phyloP scores from a whole-genome alignment of 495 filamentous ascomycete genomes.

The Aspergillus ellipticus region DNA sequence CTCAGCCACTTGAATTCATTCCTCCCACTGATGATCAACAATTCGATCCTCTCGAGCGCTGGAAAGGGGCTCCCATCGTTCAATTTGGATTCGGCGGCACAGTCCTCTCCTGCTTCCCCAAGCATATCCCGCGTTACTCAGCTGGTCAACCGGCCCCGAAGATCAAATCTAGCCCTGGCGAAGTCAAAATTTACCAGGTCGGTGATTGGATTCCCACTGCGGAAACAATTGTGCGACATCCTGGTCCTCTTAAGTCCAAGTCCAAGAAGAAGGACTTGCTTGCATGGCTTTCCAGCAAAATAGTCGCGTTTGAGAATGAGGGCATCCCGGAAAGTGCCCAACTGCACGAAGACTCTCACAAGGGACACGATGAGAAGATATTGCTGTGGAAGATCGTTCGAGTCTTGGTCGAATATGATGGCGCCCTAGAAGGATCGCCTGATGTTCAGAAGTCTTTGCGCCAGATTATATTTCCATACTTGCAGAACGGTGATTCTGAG shows the following conservation, averaged over 20 bases:
- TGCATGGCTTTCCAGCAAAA: conserved; percentile 73
- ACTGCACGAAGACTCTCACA: conserved; percentile 52
- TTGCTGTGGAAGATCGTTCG: conserved; percentile 85
- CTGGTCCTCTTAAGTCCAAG: conserved; percentile 83
- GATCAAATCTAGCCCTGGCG: conserved; percentile 80
- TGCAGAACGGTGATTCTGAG: conserved; percentile 37
- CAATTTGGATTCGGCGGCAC: conserved; percentile 84
- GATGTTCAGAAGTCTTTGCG: conserved; percentile 71
- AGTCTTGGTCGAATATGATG: conserved; percentile 81
- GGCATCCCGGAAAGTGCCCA: conserved; percentile 48
- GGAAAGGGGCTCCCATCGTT: conserved; percentile 84
- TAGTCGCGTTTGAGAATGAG: conserved; percentile 64
- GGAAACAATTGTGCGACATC: conserved; percentile 74
- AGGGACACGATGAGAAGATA: conserved; percentile 74
- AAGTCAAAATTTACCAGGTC: conserved; percentile 68
- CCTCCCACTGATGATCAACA: conserved; percentile 76
- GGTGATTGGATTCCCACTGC: conserved; percentile 65
- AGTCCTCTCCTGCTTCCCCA: conserved; percentile 81
- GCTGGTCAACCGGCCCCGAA: conserved; percentile 66
- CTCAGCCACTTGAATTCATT: conserved; percentile 51
- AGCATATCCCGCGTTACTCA: conserved; percentile 80
- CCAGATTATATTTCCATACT: conserved; percentile 64
- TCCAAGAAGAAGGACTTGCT: conserved; percentile 92
- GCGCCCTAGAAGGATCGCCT: conserved; percentile 68
- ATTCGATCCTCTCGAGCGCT: conserved; percentile 74